phyloP scores from a whole-genome alignment of 75 land plant genomes.

The Pinus albicaulis region DNA sequence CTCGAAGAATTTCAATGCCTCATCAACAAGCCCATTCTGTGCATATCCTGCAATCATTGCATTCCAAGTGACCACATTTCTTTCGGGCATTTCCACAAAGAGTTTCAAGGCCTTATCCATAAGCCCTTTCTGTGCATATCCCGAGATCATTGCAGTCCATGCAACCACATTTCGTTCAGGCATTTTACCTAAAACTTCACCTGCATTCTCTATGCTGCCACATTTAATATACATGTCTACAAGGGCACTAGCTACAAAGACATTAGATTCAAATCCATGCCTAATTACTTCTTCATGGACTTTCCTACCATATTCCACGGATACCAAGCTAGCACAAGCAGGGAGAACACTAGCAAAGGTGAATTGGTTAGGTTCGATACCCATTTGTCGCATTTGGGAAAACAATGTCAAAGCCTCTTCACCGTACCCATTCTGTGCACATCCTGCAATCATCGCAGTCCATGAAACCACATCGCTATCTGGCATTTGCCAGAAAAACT shows the following conservation, averaged over 20 bases:
- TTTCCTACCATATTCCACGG: conserved; percentile 21
- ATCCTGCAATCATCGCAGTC: conserved; percentile 40
- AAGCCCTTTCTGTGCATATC: conserved; percentile 8
- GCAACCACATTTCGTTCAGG: conserved; percentile 3
- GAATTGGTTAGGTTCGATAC: conserved; percentile 17
- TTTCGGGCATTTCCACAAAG: conserved; percentile 10
- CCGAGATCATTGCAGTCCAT: conserved; percentile 17
- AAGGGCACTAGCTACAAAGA: conserved; percentile 27
- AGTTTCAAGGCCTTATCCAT: neutral
- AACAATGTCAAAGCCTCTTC: conserved; percentile 11
- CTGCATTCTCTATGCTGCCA: conserved; percentile 27
- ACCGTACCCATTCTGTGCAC: conserved; percentile 8
- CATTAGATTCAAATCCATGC: conserved; percentile 15
- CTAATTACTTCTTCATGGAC: conserved; percentile 32
- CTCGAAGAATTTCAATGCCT: conserved; percentile 12
- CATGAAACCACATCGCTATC: conserved; percentile 26
- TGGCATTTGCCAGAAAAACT: conserved; percentile 48
- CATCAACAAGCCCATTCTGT: conserved; percentile 10
- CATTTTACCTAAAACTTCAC: conserved; percentile 20
- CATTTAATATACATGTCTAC: conserved; percentile 44
- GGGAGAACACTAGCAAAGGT: conserved; percentile 30
- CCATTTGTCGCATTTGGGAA: conserved; percentile 14
- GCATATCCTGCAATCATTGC: conserved; percentile 18
- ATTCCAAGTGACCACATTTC: conserved; percentile 16
- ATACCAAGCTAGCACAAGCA: conserved; percentile 17